Base-by-base conservation (phyloP, 1,284 basidiomycete genomes). In the Cyathus olla region DNA sequence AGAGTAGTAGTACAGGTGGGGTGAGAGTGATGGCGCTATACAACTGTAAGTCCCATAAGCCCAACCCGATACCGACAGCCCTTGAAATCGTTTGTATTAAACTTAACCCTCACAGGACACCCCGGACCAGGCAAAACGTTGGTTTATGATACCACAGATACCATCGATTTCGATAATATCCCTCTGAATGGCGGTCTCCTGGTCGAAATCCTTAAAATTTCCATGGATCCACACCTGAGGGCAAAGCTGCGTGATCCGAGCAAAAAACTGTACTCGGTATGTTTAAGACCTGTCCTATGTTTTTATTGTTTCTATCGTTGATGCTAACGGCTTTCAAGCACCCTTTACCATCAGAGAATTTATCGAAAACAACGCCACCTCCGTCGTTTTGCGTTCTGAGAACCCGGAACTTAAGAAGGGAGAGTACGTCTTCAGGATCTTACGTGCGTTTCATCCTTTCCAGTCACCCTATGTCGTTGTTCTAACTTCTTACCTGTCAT, bases 161-260 rank as follows among this genome's bases (percentile, higher is more conserved):
- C 74, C 1, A 85, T 90, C 63, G 87, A 90, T 64, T 64, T 85
- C 28, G 84, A 87, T 4, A 82, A 64, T 19, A 82, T 81, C 2
- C 68, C 81, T 5, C 73, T 89, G 13, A 73, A 87, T 56, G 88
- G 87, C 21, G 86, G 86, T 1, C 73, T 86, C 62, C 74, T 90
- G 22, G 64, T 86, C 55, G 87, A 87, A 72, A 76, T 79, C 1
- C 74, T 87, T 19, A 77, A 78, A 0, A 64, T 86, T 4, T 83
- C 78, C 17, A 73, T 87, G 28, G 86, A 88, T 64, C 86, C 86
- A 0, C 87, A 86, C 69, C 65, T 86, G 72, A 72, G 82, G 37
- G 77, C 74, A n/a, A 64, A 73, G 24, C 83, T 86, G 85, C 68
- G 75, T 9, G 64, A 59, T 6, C 61, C 71, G 1, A 60, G 56